phyloP scores from a whole-genome alignment of 1,284 basidiomycete genomes.

The Hemileccinum hortonii region DNA sequence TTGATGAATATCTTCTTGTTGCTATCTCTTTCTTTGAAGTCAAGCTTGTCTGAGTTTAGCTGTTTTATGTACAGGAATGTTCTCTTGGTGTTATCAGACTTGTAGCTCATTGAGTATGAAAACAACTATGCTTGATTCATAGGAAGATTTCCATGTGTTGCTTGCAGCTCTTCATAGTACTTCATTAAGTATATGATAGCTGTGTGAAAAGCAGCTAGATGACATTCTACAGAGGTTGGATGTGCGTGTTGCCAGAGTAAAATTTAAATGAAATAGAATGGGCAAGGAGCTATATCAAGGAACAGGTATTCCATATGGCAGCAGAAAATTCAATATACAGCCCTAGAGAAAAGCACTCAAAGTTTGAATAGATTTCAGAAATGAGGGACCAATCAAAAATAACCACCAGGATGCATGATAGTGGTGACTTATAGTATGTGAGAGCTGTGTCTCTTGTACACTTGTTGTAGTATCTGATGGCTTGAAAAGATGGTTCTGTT shows the following conservation, averaged over 20 bases:
- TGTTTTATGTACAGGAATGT: not conserved
- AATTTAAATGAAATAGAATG: not conserved
- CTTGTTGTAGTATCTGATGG: slow-evolving; percentile 14
- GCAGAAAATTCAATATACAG: not conserved
- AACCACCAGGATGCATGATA: slow-evolving; percentile 10
- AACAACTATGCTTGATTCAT: not conserved
- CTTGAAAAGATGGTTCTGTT: slow-evolving; percentile 5
- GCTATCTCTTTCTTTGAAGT: not conserved
- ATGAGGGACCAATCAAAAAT: slow-evolving; percentile 2
- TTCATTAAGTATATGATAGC: not conserved
- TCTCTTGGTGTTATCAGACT: not conserved
- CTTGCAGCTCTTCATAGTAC: not conserved
- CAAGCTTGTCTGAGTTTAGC: not conserved
- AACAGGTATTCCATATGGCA: slow-evolving; percentile 6
- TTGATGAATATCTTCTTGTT: not conserved
- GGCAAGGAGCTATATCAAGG: not conserved
- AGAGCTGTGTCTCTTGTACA: not conserved
- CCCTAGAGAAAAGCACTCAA: slow-evolving; percentile 1
- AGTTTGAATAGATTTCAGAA: not conserved
- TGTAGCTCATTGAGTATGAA: not conserved
- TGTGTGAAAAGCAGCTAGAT: not conserved
- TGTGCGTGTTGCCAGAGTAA: not conserved
- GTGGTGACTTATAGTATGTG: not conserved
- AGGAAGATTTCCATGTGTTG: no score
- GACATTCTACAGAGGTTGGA: not conserved